phyloP scores from a whole-genome alignment of 371 early-diverging fungal genomes.

The Rhizomucor pusillus region DNA sequence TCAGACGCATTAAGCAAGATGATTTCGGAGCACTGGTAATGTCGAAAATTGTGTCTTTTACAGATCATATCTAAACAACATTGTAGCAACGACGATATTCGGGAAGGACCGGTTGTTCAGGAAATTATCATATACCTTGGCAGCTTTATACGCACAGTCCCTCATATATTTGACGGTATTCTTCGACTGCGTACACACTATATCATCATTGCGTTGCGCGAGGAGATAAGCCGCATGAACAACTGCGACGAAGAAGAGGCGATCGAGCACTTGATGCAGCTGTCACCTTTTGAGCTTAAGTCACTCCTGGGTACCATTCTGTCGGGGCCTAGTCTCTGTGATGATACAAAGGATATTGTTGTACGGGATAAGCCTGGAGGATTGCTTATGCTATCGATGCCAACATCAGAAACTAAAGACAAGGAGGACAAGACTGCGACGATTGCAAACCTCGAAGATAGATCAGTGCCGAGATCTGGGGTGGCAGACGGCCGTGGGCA shows the following conservation, averaged over 20 bases:
- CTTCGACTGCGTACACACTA: constrained; percentile 79
- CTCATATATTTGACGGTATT: constrained; percentile 80
- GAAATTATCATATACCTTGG: constrained; percentile 82
- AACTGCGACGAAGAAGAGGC: constrained; percentile 79
- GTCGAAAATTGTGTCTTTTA: not conserved
- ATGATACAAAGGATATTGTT: constrained; percentile 42
- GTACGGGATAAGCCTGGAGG: constrained; percentile 51
- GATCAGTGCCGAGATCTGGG: too few relatives aligned
- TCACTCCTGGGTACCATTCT: constrained; percentile 72
- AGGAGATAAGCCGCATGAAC: constrained; percentile 75
- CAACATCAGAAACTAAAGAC: constrained; percentile 12
- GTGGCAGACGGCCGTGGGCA: not conserved
- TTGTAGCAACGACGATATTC: constrained; percentile 65
- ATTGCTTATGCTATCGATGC: constrained; percentile 32
- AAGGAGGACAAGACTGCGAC: not conserved
- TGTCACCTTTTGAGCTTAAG: constrained; percentile 80
- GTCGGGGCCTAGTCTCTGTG: constrained; percentile 60
- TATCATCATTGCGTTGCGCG: constrained; percentile 82
- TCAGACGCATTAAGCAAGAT: constrained; percentile 68
- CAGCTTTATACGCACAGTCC: constrained; percentile 68
- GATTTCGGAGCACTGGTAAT: constrained; percentile 58
- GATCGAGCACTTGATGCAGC: constrained; percentile 77
- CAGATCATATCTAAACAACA: not conserved
- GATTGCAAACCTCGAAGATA: too few relatives aligned
- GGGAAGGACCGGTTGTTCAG: constrained; percentile 83